Evolutionary conservation across 305 asterid genomes (phyloP).

Genomic region (Fraxinus albicans): DNA sequence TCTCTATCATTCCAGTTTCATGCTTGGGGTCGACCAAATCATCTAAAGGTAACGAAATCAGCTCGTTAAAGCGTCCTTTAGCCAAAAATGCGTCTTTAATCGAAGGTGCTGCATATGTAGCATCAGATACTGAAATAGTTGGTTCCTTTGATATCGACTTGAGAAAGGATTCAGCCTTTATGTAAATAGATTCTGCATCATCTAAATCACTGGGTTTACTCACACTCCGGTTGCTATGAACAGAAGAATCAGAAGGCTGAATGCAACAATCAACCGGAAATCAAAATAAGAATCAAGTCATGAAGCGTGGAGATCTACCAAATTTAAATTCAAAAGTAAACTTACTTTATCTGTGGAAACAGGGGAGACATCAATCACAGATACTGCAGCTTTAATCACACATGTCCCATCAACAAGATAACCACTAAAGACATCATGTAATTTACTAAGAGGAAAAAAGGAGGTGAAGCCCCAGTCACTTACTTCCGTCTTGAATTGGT

Average conservation of each 20-base stretch:
- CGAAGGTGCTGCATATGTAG: background rate
- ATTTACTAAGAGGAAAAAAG: slow-evolving; percentile 49
- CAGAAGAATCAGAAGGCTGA: background rate
- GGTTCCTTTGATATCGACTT: background rate
- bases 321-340: background rate
- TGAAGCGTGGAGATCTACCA: background rate
- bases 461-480: slow-evolving; percentile 61
- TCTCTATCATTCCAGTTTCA: slow-evolving; percentile 9
- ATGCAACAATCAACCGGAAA: background rate
- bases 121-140: background rate
- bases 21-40: background rate
- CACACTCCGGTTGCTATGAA: background rate
- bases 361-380: slow-evolving; percentile 16
- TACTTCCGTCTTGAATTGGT: slow-evolving; percentile 50
- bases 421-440: slow-evolving; percentile 50
- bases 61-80: background rate
- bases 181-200: background rate
- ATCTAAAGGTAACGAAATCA: background rate
- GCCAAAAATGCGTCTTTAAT: background rate
- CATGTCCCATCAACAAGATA: slow-evolving; percentile 50
- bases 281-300: background rate
- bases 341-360: background rate
- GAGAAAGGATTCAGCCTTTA: slow-evolving; percentile 1
- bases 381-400: slow-evolving; percentile 53
- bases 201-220: background rate